Conservation (phyloP, 2,329 filamentous ascomycete genomes). For the Scolecobasidium constrictum region DNA sequence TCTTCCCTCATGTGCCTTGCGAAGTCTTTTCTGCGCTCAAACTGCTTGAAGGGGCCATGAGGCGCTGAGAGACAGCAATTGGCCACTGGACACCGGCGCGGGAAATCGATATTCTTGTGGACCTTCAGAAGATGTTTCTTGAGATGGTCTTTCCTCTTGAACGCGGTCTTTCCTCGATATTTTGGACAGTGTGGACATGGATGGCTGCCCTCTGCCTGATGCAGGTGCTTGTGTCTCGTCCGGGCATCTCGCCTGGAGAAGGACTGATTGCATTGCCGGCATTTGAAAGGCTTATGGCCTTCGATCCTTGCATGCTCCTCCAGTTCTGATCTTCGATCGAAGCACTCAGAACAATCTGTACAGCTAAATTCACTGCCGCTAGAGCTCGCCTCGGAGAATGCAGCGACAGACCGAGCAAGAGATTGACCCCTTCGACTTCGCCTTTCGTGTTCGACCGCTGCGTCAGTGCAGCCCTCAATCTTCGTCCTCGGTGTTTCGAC, state of each 20-base stretch:
- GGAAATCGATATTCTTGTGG: no score
- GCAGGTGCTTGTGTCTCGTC: background rate
- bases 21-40: no score
- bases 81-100: no score
- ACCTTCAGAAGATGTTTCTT: background rate
- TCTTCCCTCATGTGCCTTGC: no score
- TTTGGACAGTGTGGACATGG: background rate
- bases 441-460: background rate
- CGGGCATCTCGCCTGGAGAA: background rate
- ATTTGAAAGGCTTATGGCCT: background rate
- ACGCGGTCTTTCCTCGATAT: background rate
- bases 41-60: no score
- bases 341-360: background rate
- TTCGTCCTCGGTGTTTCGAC: background rate
- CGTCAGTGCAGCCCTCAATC: background rate
- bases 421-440: background rate
- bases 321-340: background rate
- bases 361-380: background rate
- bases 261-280: background rate
- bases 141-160: background rate
- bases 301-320: background rate
- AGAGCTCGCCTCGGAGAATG: background rate
- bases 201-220: background rate
- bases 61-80: no score
- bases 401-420: background rate